Evolutionary conservation across 129 eudicot species (phyloP).

Genomic region (Silybum marianum): DNA sequence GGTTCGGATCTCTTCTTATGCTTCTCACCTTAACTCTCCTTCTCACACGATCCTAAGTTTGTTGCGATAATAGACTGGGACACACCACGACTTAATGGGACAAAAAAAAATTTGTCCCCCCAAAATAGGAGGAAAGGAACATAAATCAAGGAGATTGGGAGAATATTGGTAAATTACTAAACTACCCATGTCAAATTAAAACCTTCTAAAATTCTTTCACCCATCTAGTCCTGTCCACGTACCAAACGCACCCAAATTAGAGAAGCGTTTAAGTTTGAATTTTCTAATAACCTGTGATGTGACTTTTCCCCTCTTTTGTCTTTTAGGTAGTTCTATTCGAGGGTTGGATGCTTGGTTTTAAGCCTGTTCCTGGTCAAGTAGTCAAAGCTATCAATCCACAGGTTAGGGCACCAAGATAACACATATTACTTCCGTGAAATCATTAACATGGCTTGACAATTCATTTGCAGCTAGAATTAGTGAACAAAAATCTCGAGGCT

Average conservation of each 20-base stretch:
- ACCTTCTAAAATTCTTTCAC: not conserved
- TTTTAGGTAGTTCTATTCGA: constrained; percentile 73
- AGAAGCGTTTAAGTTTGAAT: not conserved
- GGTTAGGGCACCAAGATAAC: constrained; percentile 46
- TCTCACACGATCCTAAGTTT: no score
- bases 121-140: no score
- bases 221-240: not conserved
- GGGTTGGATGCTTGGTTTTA: constrained; percentile 99
- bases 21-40: no score
- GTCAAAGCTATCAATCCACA: constrained; percentile 95
- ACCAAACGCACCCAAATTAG: not conserved
- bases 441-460: not conserved
- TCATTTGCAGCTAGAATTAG: constrained; percentile 67
- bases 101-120: not conserved
- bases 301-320: constrained; percentile 2
- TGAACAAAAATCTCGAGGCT: constrained; percentile 71
- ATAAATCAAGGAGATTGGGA: not conserved
- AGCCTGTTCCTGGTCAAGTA: constrained; percentile 62
- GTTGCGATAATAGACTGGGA: not conserved
- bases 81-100: not conserved
- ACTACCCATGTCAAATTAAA: not conserved
- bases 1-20: no score
- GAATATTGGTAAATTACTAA: not conserved
- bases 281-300: not conserved
- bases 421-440: not conserved